Percentiles rank a stretch among this genome's conserved stretches.
phyloP scores from a whole-genome alignment of 192 early-diverging fungal genomes.

The Funneliformis geosporum region DNA sequence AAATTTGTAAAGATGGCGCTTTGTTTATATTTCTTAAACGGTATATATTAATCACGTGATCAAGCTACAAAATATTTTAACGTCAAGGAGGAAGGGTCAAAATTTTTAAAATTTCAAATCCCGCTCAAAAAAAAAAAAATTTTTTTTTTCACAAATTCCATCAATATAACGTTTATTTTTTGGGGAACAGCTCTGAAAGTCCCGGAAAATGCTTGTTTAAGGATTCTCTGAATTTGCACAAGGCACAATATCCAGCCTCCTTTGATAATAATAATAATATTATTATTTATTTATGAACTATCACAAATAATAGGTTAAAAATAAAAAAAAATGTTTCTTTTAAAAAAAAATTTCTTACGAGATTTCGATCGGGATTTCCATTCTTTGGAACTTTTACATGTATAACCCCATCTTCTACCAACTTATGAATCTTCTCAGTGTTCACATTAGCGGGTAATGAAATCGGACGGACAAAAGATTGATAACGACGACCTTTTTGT shows the following conservation, averaged over 20 bases:
- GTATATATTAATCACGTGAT: too few species aligned
- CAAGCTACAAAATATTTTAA: too few species aligned
- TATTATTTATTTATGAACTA: not conserved
- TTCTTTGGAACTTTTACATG: not conserved
- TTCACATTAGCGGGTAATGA: not conserved
- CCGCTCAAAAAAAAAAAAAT: too few species aligned
- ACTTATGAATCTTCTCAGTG: not conserved
- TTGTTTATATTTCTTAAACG: too few species aligned
- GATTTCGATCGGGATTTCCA: not conserved
- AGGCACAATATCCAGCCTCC: not conserved
- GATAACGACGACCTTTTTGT: not conserved
- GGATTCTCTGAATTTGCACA: not conserved
- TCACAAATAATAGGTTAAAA: too few species aligned
- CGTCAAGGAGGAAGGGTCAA: too few species aligned
- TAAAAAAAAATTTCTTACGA: not conserved
- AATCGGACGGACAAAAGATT: not conserved
- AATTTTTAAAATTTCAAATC: too few species aligned
- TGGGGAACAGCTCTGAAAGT: not conserved
- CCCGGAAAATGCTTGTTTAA: not conserved
- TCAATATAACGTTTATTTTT: too few species aligned
- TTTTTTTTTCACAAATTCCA: too few species aligned
- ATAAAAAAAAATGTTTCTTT: not conserved
- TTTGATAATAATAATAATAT: not conserved
- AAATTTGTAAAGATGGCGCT: too few species aligned
- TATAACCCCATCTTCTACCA: not conserved